Conservation (phyloP, 345 rosid genomes). For the Citrus trifoliata region DNA sequence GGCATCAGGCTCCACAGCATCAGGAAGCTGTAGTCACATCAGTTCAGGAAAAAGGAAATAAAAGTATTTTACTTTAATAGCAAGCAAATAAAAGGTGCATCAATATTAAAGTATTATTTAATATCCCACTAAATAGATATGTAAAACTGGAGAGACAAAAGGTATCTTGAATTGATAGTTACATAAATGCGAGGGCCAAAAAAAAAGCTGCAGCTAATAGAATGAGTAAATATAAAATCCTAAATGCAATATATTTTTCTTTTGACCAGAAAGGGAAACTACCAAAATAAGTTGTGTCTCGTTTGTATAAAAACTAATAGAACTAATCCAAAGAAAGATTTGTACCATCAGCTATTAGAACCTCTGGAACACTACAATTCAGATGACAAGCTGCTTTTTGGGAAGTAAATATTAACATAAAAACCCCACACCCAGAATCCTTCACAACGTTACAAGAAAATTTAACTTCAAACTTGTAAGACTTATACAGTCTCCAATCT, state of each 20-base stretch:
- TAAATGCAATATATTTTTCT: background rate
- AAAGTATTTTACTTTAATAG: background rate
- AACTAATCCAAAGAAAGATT: background rate
- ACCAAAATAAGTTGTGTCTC: background rate
- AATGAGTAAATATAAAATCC: background rate
- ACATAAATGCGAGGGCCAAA: background rate
- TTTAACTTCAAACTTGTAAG: background rate
- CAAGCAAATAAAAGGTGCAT: background rate
- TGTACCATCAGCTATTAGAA: background rate
- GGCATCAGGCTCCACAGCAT: conserved; percentile 46
- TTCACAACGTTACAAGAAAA: background rate
- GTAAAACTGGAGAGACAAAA: background rate
- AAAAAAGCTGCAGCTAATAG: background rate
- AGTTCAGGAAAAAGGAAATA: conserved; percentile 6
- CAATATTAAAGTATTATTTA: background rate
- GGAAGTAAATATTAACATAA: background rate
- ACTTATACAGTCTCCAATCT: background rate
- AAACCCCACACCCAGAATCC: background rate
- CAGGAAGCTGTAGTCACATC: conserved; percentile 45
- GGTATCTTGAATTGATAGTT: background rate
- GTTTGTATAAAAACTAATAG: background rate
- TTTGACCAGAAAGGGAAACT: background rate
- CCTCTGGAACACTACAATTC: background rate
- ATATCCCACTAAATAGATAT: background rate
- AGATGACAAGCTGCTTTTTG: background rate